phyloP scores from a whole-genome alignment of 2,329 filamentous ascomycete genomes.

The Monilinia fructicola region DNA sequence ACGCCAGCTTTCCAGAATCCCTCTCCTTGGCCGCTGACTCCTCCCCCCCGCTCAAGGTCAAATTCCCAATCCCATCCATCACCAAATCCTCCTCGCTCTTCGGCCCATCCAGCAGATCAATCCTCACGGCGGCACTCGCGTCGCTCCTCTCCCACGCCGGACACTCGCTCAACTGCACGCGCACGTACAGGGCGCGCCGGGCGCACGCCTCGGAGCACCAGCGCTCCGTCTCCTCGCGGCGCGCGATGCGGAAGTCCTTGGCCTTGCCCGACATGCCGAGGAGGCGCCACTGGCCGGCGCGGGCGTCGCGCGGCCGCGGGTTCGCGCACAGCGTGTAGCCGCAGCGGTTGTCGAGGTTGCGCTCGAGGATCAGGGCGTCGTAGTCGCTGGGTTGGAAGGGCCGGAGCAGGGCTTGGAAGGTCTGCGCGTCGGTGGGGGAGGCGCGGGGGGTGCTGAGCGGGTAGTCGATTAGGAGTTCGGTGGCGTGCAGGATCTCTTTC shows the following conservation, averaged over 20 bases:
- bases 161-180: conserved; percentile 82
- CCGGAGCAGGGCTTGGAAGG: conserved; percentile 65
- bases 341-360: conserved; percentile 78
- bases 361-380: conserved; percentile 83
- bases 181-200: conserved; percentile 76
- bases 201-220: conserved; percentile 87
- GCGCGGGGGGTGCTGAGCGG: conserved; percentile 51
- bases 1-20: conserved; percentile 48
- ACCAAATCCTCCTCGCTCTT: conserved; percentile 45
- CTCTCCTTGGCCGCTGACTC: conserved; percentile 42
- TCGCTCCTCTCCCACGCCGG: conserved; percentile 76
- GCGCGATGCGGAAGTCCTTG: conserved; percentile 65
- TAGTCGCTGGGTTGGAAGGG: conserved; percentile 87
- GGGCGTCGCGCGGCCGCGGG: conserved; percentile 56
- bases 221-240: conserved; percentile 70
- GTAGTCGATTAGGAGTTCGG: conserved; percentile 53
- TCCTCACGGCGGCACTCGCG: conserved; percentile 39
- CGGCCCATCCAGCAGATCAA: conserved; percentile 68
- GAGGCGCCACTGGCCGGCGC: conserved; percentile 67
- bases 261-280: conserved; percentile 51
- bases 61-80: conserved; percentile 38
- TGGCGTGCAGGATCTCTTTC: conserved; percentile 69
- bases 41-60: conserved; percentile 49
- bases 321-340: conserved; percentile 79
- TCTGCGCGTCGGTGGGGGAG: conserved; percentile 57